These are phyloP conservation scores for Aureobasidium melanogenum DNA, from an alignment of 2,329 filamentous ascomycete species.

Conservation along the genomic window DNA sequence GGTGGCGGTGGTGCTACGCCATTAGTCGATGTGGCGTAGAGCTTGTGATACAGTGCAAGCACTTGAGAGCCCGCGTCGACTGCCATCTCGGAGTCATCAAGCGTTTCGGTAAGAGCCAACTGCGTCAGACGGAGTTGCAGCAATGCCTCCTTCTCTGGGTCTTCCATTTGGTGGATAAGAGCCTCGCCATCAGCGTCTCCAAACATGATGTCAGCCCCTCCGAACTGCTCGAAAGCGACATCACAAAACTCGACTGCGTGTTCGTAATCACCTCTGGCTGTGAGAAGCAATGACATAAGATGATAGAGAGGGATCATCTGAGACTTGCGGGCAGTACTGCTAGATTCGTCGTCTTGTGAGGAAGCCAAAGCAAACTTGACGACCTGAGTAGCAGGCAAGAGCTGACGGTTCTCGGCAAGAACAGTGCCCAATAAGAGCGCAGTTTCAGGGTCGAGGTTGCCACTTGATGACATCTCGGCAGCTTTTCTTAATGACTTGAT, in stretches of 20 bases:
- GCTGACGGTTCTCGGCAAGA: constrained; percentile 77
- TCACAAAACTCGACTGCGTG: constrained; percentile 78
- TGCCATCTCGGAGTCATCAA: constrained; percentile 75
- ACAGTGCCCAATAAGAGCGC: constrained; percentile 75
- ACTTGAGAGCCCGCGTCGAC: constrained; percentile 85
- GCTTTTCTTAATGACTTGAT: constrained; percentile 44
- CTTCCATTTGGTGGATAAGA: constrained; percentile 70
- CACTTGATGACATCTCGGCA: constrained; percentile 12
- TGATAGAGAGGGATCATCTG: constrained; percentile 81
- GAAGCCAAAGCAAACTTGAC: constrained; percentile 67
- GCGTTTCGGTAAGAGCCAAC: constrained; percentile 69
- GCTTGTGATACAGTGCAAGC: constrained; percentile 66
- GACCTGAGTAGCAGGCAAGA: constrained; percentile 71
- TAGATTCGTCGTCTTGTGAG: constrained; percentile 24
- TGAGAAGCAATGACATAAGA: constrained; percentile 74
- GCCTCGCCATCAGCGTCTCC: not conserved
- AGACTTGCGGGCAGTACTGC: constrained; percentile 36
- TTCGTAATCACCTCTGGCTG: constrained; percentile 74
- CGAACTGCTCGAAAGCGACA: constrained; percentile 84
- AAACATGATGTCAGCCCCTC: constrained; percentile 28
- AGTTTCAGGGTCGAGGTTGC: constrained; percentile 56
- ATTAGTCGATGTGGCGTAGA: constrained; percentile 60
- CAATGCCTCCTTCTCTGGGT: constrained; percentile 74
- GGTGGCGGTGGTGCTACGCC: constrained; percentile 31
- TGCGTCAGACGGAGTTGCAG: constrained; percentile 97